Evolutionary conservation across 306 rosid species (phyloP), one percentile per base, ranked within the genome.

Genomic region (Vigna unguiculata): DNA sequence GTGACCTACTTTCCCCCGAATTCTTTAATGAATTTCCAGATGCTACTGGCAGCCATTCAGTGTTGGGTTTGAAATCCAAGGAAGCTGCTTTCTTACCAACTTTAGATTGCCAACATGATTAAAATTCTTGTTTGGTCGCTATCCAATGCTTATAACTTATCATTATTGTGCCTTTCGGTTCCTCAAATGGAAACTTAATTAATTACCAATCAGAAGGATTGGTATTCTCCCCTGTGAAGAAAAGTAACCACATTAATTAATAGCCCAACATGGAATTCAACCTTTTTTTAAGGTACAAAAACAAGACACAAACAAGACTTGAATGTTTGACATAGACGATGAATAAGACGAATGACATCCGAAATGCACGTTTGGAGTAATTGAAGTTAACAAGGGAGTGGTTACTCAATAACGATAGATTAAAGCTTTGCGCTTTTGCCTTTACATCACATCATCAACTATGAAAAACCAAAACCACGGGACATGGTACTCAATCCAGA

Each of bases 11-110:
- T 71, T 78, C 25, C 73, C 73, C 71, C 16, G 19, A 67, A 16
- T 69, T 70, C 21, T 71, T 58, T 78, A 78, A 69, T 78, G 66
- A 69, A 70, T 78, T 82, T 81, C 64, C 28, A 53, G 62, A 77
- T 71, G 58, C 61, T 30, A 28, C 66, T 45, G 19, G 21, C 46
- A 38, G 46, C 63, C 48, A 65, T 51, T 65, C 65, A 59, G 28
- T 16, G 61, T 32, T 73, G 32, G 52, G 30, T 69, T 78, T 32
- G 66, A 75, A 59, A 64, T 75, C 71, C 24, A 73, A 63, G 41
- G 40, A 76, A 69, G 43, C 25, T 76, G 55, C 49, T 81, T 59
- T 65, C 66, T 5, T 67, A 22, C 74, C 64, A 40, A 62, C 86
- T 62, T 61, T 49, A 47, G 57, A 63, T 75, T 75, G 66, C 45